phyloP scores from a whole-genome alignment of 495 filamentous ascomycete species.

The Aspergillus ostianus region DNA sequence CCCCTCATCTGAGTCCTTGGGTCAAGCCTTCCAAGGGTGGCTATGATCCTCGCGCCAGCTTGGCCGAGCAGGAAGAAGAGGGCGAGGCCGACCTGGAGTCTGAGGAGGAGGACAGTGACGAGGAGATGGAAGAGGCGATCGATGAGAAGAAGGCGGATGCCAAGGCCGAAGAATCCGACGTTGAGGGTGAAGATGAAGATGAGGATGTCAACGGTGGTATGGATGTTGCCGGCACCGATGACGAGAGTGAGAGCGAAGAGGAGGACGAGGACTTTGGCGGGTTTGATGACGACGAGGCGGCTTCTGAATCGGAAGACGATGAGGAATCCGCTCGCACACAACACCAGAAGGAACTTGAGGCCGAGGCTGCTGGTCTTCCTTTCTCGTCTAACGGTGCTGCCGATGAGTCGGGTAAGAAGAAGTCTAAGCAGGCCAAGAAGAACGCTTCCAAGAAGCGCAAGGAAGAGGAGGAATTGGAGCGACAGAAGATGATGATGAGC shows the following conservation, averaged over 20 bases:
- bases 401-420: constrained; percentile 51
- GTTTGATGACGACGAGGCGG: constrained; percentile 41
- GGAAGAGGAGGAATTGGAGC: constrained; percentile 79
- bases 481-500: constrained; percentile 90
- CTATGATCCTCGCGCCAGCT: constrained; percentile 82
- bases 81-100: constrained; percentile 70
- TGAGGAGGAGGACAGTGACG: constrained; percentile 40
- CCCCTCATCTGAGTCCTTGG: constrained; percentile 94
- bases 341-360: constrained; percentile 87
- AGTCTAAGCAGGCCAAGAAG: constrained; percentile 64
- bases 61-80: constrained; percentile 75
- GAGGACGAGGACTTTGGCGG: constrained; percentile 44
- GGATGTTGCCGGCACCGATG: constrained; percentile 54
- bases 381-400: constrained; percentile 38
- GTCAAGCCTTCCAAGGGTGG: constrained; percentile 78
- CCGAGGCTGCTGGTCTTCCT: constrained; percentile 67
- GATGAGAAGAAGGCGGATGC: constrained; percentile 45
- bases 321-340: constrained; percentile 52
- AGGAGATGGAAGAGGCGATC: constrained; percentile 42
- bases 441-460: constrained; percentile 64
- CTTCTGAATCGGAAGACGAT: constrained; percentile 51
- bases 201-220: constrained; percentile 55
- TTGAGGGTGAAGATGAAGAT: constrained; percentile 55
- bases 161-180: constrained; percentile 21
- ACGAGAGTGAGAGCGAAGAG: constrained; percentile 44